Evolutionary conservation across 129 eudicot species (phyloP).

Genomic region (Mikania micrantha): DNA sequence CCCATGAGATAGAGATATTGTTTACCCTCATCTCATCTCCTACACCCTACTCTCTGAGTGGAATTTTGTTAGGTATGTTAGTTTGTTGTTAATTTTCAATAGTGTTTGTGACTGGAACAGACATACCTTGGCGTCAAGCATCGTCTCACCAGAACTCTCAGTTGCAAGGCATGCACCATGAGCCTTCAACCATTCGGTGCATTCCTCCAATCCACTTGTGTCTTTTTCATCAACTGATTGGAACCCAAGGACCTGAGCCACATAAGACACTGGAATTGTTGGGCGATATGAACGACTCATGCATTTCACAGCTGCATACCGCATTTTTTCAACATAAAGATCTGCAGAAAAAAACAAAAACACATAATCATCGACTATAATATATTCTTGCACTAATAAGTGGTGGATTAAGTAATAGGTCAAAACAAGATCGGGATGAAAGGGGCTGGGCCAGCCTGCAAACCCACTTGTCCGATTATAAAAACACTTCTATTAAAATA

Average conservation of each 20-base stretch:
- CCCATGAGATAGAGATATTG: too few species aligned
- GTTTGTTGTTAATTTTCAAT: too few species aligned
- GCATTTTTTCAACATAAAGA: constrained; percentile 90
- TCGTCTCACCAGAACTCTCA: constrained; percentile 64
- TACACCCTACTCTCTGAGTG: too few species aligned
- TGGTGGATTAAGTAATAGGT: neutral
- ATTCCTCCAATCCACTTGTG: constrained; percentile 60
- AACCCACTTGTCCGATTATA: neutral
- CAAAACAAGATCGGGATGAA: neutral
- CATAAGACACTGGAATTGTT: constrained; percentile 67
- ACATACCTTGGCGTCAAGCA: constrained; percentile 81
- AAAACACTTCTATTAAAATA: neutral
- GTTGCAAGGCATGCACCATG: constrained; percentile 80
- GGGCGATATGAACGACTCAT: constrained; percentile 95
- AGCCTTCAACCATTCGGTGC: constrained; percentile 91
- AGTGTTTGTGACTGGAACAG: neutral
- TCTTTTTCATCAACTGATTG: constrained; percentile 45
- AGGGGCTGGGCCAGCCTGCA: neutral
- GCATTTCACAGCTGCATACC: constrained; percentile 81
- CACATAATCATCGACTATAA: neutral
- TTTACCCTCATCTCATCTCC: too few species aligned
- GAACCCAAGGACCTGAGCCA: constrained; percentile 82
- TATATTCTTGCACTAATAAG: neutral
- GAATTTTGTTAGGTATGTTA: too few species aligned
- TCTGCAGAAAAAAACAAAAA: constrained; percentile 38